Conservation (phyloP, 2,329 filamentous ascomycete genomes). For the Colletotrichum sp. region DNA sequence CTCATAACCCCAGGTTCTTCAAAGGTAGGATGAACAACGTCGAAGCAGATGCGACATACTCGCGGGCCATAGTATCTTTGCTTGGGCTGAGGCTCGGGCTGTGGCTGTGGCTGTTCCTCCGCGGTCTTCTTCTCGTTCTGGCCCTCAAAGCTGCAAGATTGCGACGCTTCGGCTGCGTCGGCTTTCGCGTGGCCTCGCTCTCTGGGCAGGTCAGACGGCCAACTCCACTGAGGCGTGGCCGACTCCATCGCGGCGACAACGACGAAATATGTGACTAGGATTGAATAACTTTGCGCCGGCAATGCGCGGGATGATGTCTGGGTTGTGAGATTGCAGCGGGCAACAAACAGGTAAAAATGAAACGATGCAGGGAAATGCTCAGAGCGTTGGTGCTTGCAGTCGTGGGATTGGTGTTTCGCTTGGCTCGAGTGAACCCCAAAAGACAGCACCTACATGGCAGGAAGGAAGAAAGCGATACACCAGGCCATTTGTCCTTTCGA, state of each 20-base stretch:
- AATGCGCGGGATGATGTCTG: background rate
- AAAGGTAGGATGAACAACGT: conserved; percentile 61
- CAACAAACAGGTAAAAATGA: background rate
- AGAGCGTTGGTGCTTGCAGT: background rate
- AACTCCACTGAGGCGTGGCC: conserved; percentile 9
- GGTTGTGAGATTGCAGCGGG: background rate
- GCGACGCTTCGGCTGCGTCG: background rate
- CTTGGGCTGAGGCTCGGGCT: conserved; percentile 12
- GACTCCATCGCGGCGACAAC: background rate
- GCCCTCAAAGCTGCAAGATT: background rate
- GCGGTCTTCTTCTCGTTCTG: background rate
- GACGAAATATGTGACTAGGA: background rate
- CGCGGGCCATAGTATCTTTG: conserved; percentile 68
- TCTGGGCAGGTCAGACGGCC: conserved; percentile 5
- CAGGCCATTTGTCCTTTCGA: conserved; percentile 9
- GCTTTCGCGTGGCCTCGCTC: background rate
- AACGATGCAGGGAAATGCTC: background rate
- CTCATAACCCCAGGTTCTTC: conserved; percentile 25
- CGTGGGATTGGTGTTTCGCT: background rate
- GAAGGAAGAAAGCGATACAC: background rate
- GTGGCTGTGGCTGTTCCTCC: background rate
- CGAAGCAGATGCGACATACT: conserved; percentile 89
- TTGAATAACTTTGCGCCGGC: background rate
- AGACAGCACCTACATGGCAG: conserved; percentile 16
- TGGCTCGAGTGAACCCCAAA: background rate